Conservation (phyloP, 805 yeast species). For the Zygotorulaspora chibaensis region DNA sequence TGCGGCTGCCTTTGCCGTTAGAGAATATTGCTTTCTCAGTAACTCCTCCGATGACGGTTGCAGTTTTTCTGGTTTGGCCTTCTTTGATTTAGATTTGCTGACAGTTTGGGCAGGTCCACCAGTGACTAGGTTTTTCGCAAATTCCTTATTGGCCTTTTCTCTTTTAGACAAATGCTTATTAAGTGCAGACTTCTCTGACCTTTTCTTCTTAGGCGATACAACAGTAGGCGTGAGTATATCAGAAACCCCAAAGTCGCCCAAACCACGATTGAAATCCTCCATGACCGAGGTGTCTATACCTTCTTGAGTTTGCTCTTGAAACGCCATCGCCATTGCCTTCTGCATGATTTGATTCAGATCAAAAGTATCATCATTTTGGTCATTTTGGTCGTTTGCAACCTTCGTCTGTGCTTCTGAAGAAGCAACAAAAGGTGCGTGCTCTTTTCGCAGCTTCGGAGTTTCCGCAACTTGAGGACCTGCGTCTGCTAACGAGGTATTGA, state of each 20-base stretch:
- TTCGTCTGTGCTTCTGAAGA: slow-evolving; percentile 1
- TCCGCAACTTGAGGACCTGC: slow-evolving; percentile 3
- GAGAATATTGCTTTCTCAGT: slow-evolving; percentile 20
- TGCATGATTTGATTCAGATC: slow-evolving; percentile 72
- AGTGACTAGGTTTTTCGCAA: slow-evolving; percentile 19
- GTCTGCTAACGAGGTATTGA: slow-evolving; percentile 35
- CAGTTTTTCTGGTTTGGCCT: slow-evolving; percentile 14
- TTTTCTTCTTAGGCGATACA: slow-evolving; percentile 28
- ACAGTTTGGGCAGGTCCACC: background rate
- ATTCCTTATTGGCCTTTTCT: slow-evolving; percentile 9
- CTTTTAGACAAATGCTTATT: background rate
- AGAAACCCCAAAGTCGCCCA: slow-evolving; percentile 23
- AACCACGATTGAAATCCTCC: slow-evolving; percentile 29
- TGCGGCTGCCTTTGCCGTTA: slow-evolving; percentile 29
- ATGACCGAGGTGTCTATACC: slow-evolving; percentile 21
- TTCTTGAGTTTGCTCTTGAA: slow-evolving; percentile 45
- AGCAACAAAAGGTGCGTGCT: background rate
- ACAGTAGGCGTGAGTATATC: slow-evolving; percentile 15
- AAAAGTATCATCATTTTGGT: slow-evolving; percentile 41
- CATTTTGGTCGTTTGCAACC: slow-evolving; percentile 7
- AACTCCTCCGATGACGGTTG: slow-evolving; percentile 15
- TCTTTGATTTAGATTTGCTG: background rate
- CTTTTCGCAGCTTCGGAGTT: slow-evolving; percentile 3
- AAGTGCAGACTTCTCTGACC: slow-evolving; percentile 15
- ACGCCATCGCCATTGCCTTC: slow-evolving; percentile 73